Percentiles rank a stretch among this genome's conserved stretches.
These are phyloP conservation scores for Myxozyma sirexii DNA, from an alignment of 805 yeast genomes.

Conservation along the genomic window DNA sequence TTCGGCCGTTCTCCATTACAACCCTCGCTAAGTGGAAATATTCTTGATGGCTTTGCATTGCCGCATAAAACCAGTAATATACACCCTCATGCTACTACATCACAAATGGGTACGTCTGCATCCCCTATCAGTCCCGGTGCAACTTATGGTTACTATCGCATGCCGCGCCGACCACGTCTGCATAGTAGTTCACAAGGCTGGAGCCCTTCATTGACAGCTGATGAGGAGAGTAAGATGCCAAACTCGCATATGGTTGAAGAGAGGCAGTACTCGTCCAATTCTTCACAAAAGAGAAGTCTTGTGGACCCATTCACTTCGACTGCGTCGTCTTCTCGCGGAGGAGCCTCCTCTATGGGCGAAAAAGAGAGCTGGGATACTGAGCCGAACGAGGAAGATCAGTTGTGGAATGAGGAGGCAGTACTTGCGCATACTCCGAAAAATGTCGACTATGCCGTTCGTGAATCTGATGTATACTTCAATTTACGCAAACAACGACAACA, in stretches of 20 bases:
- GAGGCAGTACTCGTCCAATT: background rate
- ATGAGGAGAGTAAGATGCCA: background rate
- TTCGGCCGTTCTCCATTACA: constrained; percentile 9
- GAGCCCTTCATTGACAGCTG: background rate
- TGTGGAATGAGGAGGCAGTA: constrained; percentile 11
- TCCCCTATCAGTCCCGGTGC: constrained; percentile 27
- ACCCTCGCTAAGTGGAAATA: constrained; percentile 2
- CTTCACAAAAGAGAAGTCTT: background rate
- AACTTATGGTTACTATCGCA: constrained; percentile 25
- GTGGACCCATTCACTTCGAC: background rate
- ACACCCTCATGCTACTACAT: background rate
- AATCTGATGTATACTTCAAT: constrained; percentile 54
- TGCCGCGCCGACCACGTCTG: constrained; percentile 25
- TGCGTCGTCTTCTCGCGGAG: constrained; percentile 1
- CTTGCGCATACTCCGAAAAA: background rate
- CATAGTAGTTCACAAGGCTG: background rate
- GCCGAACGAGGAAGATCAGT: constrained; percentile 1
- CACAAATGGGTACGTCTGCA: background rate
- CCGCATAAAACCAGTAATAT: background rate
- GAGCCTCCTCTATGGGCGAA: background rate
- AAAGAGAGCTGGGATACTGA: constrained; percentile 7
- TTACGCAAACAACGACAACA: constrained; percentile 2
- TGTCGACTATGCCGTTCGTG: constrained; percentile 61
- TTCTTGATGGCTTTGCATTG: constrained; percentile 5
- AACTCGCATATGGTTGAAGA: background rate